Evolutionary conservation across 1,284 basidiomycete species (phyloP).

Genomic region (Ustanciosporium gigantosporum): DNA sequence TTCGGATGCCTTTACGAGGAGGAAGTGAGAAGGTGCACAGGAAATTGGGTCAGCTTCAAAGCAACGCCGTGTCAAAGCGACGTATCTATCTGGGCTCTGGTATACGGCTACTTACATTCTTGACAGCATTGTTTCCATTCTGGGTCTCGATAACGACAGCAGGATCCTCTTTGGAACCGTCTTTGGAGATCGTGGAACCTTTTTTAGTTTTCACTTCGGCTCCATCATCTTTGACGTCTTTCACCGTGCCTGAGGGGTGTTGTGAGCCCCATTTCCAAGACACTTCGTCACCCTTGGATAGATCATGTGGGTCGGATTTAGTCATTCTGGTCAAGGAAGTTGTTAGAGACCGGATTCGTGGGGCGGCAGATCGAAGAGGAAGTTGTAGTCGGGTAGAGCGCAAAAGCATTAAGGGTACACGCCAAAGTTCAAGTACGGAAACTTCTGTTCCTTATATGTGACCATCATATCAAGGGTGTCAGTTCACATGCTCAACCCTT

Average conservation of each 20-base stretch:
- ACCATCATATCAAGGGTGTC: no score
- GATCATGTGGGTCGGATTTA: conserved; percentile 20
- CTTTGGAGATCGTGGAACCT: conserved; percentile 38
- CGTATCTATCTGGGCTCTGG: no score
- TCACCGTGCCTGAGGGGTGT: conserved; percentile 42
- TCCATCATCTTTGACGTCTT: conserved; percentile 42
- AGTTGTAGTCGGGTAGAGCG: no score
- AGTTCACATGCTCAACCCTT: no score
- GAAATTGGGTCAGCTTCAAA: background rate
- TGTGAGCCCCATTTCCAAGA: conserved; percentile 42
- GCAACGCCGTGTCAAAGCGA: no score
- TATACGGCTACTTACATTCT: conserved; percentile 36
- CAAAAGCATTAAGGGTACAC: no score
- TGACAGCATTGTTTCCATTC: conserved; percentile 40
- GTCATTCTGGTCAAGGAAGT: no score
- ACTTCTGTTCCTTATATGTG: no score
- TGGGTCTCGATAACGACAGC: conserved; percentile 39
- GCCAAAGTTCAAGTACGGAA: no score
- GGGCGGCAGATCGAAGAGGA: no score
- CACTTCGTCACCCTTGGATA: conserved; percentile 35
- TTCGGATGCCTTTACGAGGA: conserved; percentile 39
- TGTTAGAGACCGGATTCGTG: no score
- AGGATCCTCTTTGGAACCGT: conserved; percentile 38
- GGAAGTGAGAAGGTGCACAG: background rate
- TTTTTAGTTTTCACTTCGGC: conserved; percentile 43